A percentile compares a stretch with the other conserved stretches of the same genome.
Evolutionary conservation across 1,284 basidiomycete genomes (phyloP).

Genomic region (Exsudoporus floridanus): DNA sequence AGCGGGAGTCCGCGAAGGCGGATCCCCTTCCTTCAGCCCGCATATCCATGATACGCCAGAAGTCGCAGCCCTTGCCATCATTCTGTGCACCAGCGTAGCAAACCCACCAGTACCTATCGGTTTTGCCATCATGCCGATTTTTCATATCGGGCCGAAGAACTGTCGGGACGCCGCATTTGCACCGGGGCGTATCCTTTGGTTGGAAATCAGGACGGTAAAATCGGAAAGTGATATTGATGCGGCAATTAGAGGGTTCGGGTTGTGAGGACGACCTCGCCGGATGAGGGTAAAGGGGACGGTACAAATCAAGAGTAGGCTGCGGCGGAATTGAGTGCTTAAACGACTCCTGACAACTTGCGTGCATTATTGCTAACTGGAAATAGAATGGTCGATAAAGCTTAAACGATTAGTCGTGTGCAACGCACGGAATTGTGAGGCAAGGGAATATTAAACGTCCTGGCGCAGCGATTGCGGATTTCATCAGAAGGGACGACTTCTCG

Average conservation of each 20-base stretch:
- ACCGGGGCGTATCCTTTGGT: constrained; percentile 65
- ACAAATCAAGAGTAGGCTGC: constrained; percentile 74
- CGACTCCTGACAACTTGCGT: constrained; percentile 84
- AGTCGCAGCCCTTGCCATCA: constrained; percentile 80
- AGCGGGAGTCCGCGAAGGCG: constrained; percentile 31
- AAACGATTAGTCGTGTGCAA: constrained; percentile 5
- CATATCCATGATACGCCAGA: constrained; percentile 81
- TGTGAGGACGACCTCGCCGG: constrained; percentile 24
- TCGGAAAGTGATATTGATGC: constrained; percentile 89
- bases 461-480: constrained; percentile 51
- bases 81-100: constrained; percentile 83
- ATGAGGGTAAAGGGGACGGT: constrained; percentile 61
- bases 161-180: constrained; percentile 79
- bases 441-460: constrained; percentile 82
- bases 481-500: constrained; percentile 69
- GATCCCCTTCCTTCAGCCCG: constrained; percentile 69
- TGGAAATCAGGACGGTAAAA: constrained; percentile 86
- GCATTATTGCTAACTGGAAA: constrained; percentile 82
- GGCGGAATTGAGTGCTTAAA: constrained; percentile 85
- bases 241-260: constrained; percentile 58
- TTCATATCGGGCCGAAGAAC: constrained; percentile 82
- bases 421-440: constrained; percentile 82
- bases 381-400: background rate
- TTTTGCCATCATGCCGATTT: constrained; percentile 48
- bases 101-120: constrained; percentile 80